phyloP scores from a whole-genome alignment of 306 rosid species.

The Datisca glomerata region DNA sequence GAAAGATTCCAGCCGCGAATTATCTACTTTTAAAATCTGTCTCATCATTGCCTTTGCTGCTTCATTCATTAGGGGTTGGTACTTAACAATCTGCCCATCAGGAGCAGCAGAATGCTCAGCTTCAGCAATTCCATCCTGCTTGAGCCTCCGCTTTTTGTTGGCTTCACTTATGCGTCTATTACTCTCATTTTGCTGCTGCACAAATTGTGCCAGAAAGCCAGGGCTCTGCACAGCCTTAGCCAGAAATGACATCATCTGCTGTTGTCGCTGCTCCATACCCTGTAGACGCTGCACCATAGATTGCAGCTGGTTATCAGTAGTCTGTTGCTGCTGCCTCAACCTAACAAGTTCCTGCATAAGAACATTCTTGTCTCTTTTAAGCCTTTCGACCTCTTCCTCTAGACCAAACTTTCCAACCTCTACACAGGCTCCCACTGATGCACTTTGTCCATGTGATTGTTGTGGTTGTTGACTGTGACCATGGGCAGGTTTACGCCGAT shows the following conservation, averaged over 20 bases:
- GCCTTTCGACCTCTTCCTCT: conserved; percentile 95
- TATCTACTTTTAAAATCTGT: conserved; percentile 62
- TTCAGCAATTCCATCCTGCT: conserved; percentile 60
- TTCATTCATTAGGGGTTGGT: conserved; percentile 67
- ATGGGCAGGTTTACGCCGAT: conserved; percentile 81
- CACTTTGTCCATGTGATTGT: conserved; percentile 60
- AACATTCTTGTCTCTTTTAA: conserved; percentile 94
- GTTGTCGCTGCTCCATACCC: conserved; percentile 98
- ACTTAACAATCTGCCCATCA: conserved; percentile 84
- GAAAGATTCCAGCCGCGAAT: conserved; percentile 40
- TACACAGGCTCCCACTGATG: conserved; percentile 81
- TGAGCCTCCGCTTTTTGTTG: conserved; percentile 81
- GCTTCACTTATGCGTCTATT: conserved; percentile 62
- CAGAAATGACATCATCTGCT: conserved; percentile 97
- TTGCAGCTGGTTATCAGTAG: conserved; percentile 89
- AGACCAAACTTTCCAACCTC: conserved; percentile 98
- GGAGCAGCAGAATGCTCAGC: conserved; percentile 30
- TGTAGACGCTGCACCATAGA: conserved; percentile 89
- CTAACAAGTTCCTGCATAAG: conserved; percentile 97
- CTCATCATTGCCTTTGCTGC: conserved; percentile 70
- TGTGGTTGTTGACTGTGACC: conserved; percentile 60
- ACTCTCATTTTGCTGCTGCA: conserved; percentile 87
- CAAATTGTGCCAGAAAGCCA: conserved; percentile 87
- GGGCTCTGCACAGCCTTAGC: conserved; percentile 98
- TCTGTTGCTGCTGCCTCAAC: conserved; percentile 96